Conservation (phyloP, 2,329 filamentous ascomycete species). For the Escovopsis weberi region DNA sequence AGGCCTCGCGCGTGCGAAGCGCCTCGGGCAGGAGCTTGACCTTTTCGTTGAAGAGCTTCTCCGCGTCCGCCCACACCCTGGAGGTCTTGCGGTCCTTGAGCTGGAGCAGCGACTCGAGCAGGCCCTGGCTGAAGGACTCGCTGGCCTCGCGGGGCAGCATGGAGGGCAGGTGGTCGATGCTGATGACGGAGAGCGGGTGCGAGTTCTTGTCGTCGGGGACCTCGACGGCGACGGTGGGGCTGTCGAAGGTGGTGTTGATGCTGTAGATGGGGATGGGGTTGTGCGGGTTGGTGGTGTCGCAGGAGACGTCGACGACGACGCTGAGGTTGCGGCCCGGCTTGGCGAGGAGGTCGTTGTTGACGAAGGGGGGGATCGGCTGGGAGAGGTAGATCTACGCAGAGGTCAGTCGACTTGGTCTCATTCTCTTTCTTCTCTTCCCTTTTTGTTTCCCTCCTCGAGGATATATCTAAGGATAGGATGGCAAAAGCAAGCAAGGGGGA, state of each 20-base stretch:
- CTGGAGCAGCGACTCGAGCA: conserved; percentile 63
- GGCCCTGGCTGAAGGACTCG: conserved; percentile 66
- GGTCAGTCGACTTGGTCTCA: conserved; percentile 1
- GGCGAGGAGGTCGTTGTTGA: conserved; percentile 54
- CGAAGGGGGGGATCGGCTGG: conserved; percentile 62
- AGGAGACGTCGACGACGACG: conserved; percentile 68
- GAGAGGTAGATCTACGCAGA: conserved; percentile 62
- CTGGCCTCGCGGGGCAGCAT: conserved; percentile 76
- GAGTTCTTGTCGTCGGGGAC: conserved; percentile 24
- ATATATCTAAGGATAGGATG: too few relatives aligned
- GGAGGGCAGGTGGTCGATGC: conserved; percentile 73
- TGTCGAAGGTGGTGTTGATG: conserved; percentile 72
- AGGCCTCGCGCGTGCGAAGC: conserved; percentile 2
- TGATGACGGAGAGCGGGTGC: conserved; percentile 62
- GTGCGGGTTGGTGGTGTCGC: conserved; percentile 59
- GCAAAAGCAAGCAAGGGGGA: background rate
- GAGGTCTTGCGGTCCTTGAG: conserved; percentile 61
- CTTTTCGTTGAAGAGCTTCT: conserved; percentile 75
- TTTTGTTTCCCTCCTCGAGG: background rate
- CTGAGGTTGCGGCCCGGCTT: conserved; percentile 53
- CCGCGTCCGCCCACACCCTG: conserved; percentile 71
- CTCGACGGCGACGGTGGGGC: conserved; percentile 63
- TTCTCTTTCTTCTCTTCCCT: too few relatives aligned
- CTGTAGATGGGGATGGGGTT: conserved; percentile 67
- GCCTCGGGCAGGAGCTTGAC: conserved; percentile 47